Base-by-base conservation (phyloP, 1,139 yeast genomes). In the Entelexis paramagnoliae region DNA sequence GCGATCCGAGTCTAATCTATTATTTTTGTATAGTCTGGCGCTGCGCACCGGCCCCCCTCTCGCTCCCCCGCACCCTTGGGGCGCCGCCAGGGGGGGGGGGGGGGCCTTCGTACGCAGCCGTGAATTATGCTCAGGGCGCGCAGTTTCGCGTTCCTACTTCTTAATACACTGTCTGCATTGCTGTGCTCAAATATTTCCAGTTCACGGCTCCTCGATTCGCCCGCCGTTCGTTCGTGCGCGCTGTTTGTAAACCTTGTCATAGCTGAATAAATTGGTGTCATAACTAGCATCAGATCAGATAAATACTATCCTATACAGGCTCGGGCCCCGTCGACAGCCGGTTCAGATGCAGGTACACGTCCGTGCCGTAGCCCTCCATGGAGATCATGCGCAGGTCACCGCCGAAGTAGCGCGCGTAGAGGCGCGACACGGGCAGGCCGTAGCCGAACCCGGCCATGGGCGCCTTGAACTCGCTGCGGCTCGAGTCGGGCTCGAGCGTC, bases 371-470 rank as follows among this genome's bases (percentile, higher is more conserved):
- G 13, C 95, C 95, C 67, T 87, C 96, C 95, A 87, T 85, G 38
- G 88, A 80, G 55, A 86, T 86, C 62, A 88, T 73, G 63, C 82
- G 83, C 67, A 87, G 74, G 62, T 87, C 96, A 2, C 96, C 96
- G 3, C 95, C 95, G 64, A 88, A 87, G 65, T 88, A 88, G 59
- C 89, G 81, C 0, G 96, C 88, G 60, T 88, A 88, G 40, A 88
- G 72, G 56, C 96, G 70, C 48, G 91, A 81, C 55, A 88, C 81
- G 2, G 96, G 95, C 61, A 87, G 73, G 0, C 96, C 96, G 63
- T 87, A 89, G 38, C 96, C 96, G 61, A 84, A 83, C 0, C 96
- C 96, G 46, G 95, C 95, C 86, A 87, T 83, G 52, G 96, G 96
- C 1, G 95, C 95, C 66, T 79, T 79, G 67, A 81, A 81, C 53